Conservation (phyloP, 2,329 filamentous ascomycete species). For the Blastomyces gilchristii region DNA sequence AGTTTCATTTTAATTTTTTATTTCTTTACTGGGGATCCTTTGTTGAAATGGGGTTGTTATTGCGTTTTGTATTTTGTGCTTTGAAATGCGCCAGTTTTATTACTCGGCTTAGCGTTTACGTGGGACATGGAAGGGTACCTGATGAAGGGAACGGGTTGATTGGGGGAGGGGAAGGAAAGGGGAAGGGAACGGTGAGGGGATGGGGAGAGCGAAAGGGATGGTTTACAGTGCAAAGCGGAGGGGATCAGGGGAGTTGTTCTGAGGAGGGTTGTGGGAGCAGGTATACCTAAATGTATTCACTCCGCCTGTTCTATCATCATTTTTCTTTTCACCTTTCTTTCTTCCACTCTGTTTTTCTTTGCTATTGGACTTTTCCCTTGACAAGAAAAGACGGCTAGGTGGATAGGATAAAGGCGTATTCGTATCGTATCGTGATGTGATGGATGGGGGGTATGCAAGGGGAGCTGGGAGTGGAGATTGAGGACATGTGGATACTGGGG, state of each 20-base stretch:
- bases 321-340: background rate
- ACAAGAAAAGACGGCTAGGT: background rate
- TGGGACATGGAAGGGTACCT: background rate
- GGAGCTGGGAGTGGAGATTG: too few relatives aligned
- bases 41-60: constrained; percentile 24
- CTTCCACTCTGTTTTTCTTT: too few relatives aligned
- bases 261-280: too few relatives aligned
- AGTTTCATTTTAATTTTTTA: too few relatives aligned
- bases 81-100: background rate
- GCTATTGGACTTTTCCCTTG: background rate
- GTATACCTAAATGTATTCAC: too few relatives aligned
- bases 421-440: too few relatives aligned
- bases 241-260: too few relatives aligned
- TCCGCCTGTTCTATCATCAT: too few relatives aligned
- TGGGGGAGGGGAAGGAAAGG: background rate
- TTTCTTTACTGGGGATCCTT: constrained; percentile 26
- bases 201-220: too few relatives aligned
- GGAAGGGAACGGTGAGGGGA: too few relatives aligned
- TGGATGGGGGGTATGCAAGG: background rate
- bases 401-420: background rate
- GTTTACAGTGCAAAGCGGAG: too few relatives aligned
- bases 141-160: background rate
- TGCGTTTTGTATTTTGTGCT: background rate
- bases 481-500: background rate
- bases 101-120: background rate